phyloP scores from a whole-genome alignment of 2,329 filamentous ascomycete genomes.

The Alternaria ethzedia region DNA sequence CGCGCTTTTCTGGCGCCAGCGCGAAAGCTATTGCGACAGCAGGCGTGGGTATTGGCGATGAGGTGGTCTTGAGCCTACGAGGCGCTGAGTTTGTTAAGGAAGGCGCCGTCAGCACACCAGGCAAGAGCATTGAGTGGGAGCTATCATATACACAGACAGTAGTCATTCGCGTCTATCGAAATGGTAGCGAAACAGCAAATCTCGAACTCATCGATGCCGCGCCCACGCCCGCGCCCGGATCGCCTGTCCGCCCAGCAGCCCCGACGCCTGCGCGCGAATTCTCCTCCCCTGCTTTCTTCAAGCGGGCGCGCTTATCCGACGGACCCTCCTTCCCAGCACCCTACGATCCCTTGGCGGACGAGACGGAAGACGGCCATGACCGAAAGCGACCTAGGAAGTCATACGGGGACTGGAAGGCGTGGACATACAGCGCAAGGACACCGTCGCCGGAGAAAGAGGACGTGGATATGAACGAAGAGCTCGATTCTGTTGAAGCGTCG shows the following conservation, averaged over 20 bases:
- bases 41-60: conserved; percentile 79
- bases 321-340: conserved; percentile 67
- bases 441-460: conserved; percentile 69
- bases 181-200: conserved; percentile 56
- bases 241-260: conserved; percentile 25
- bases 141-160: conserved; percentile 55
- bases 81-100: conserved; percentile 70
- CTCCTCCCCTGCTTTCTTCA: conserved; percentile 78
- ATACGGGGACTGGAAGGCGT: conserved; percentile 69
- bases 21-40: conserved; percentile 72
- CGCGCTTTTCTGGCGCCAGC: conserved; percentile 73
- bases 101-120: conserved; percentile 62
- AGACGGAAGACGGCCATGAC: conserved; percentile 63
- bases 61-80: conserved; percentile 70
- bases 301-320: conserved; percentile 72
- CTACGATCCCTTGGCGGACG: conserved; percentile 71
- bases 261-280: conserved; percentile 55
- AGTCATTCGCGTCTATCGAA: conserved; percentile 49
- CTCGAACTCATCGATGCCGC: conserved; percentile 60
- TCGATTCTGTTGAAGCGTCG: conserved; percentile 22
- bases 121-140: conserved; percentile 64
- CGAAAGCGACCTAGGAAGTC: conserved; percentile 76
- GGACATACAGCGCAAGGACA: conserved; percentile 76
- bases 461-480: conserved; percentile 22
- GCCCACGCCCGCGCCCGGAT: conserved; percentile 34